Conservation (phyloP, 352 stramenopile genomes). For the Globisporangium abappressorium region DNA sequence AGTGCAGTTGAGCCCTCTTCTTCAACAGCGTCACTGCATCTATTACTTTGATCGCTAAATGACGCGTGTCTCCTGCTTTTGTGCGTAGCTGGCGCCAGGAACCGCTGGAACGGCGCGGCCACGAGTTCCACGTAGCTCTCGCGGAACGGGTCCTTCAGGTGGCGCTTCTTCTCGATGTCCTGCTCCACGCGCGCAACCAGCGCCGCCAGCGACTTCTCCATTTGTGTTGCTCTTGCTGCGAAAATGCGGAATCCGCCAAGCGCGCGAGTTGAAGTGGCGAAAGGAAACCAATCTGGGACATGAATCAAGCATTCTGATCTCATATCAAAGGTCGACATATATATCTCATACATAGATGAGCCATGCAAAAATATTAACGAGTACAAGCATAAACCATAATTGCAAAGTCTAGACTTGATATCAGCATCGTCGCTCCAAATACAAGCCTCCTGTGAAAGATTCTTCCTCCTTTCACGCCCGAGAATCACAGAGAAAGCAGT, state of each 20-base stretch:
- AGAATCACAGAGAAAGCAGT: neutral
- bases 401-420: neutral
- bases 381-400: too few species aligned
- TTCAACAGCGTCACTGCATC: neutral
- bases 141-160: constrained; percentile 34
- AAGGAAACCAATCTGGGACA: neutral
- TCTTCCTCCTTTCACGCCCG: neutral
- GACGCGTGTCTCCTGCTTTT: constrained; percentile 1
- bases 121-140: constrained; percentile 31
- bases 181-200: constrained; percentile 24
- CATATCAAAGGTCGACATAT: neutral
- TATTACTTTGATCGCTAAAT: neutral
- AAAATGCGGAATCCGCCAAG: neutral
- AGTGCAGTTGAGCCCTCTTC: constrained; percentile 1
- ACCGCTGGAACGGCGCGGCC: constrained; percentile 24
- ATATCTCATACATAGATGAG: neutral
- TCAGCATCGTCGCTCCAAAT: neutral
- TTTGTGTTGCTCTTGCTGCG: neutral
- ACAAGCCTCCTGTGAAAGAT: constrained; percentile 6
- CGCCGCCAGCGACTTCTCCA: constrained; percentile 1
- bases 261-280: neutral
- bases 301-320: neutral
- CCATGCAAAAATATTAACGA: too few species aligned
- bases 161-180: constrained; percentile 37
- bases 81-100: neutral